Evolutionary conservation across 2,329 filamentous ascomycete genomes (phyloP), one percentile per base, ranked within the genome.

Genomic region (Pyrenochaeta sp.): DNA sequence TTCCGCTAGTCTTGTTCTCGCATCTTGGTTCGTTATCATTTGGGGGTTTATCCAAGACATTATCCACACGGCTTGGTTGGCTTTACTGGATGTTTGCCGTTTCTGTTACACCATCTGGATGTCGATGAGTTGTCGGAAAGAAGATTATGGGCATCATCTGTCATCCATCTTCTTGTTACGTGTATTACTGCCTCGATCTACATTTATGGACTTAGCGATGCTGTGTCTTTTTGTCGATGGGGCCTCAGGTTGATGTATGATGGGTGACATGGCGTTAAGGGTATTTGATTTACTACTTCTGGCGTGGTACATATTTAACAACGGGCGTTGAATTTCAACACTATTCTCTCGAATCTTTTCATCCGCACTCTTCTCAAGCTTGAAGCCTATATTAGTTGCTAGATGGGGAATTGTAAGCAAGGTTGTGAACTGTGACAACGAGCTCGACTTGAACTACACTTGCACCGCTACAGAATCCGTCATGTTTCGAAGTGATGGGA

Each of bases 101-200:
- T 46, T n/a, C 27, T 24, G 27, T 47, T 47, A 27, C 45, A 34
- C 45, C 45, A 47, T 47, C 45, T 47, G 54, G 54, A 57, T 58
- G 48, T 52, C 49, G 30, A 57, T 52, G 54, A 32, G 42, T 27
- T 56, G 22, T 42, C 24, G 51, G 44, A 36, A 44, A 22, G 34
- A 28, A 52, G 40, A 45, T 40, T 27, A 50, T 44, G 47, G 24
- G 42, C 49, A 44, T 43, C 48, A 47, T 30, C 50, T 58, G n/a
- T 49, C 32, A 50, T 40, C 42, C 30, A 48, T 56, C 54, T 53
- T 65, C 55, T 59, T 53, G 51, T 53, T 55, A 53, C 47, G 54
- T 65, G 64, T 65, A 64, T 57, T 61, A 64, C 50, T 63, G 52
- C 50, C 50, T 62, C 52, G 32, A 58, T 62, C 49, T 45, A 44